A percentile compares a stretch with the other conserved stretches of the same genome.
Conservation (phyloP, 176 grass and related monocot species). For the Raddia distichophylla region DNA sequence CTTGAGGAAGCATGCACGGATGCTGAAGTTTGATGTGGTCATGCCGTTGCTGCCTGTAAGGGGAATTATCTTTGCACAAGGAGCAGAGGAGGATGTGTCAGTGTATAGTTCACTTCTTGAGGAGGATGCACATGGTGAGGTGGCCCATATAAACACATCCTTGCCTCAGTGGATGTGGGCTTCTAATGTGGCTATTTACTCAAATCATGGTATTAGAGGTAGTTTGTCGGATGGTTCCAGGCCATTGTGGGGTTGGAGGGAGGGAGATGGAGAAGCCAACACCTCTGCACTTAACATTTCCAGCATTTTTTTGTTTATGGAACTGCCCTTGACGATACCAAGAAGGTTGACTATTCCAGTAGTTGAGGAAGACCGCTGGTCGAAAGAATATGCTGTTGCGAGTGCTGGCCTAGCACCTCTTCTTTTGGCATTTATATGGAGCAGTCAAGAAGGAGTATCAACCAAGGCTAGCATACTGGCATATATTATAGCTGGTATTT, state of each 20-base stretch:
- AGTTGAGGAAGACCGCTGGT: slow-evolving; percentile 92
- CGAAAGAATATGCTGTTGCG: slow-evolving; percentile 76
- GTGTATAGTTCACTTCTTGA: slow-evolving; percentile 82
- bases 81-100: slow-evolving; percentile 67
- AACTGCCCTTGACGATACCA: slow-evolving; percentile 85
- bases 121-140: slow-evolving; percentile 62
- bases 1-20: slow-evolving; percentile 82
- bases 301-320: slow-evolving; percentile 74
- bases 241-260: slow-evolving; percentile 98
- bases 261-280: slow-evolving; percentile 74
- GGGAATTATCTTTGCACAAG: slow-evolving; percentile 78
- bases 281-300: slow-evolving; percentile 52
- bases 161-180: slow-evolving; percentile 99
- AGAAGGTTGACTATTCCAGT: slow-evolving; percentile 91
- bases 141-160: slow-evolving; percentile 52
- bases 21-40: slow-evolving; percentile 79
- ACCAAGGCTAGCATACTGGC: slow-evolving; percentile 47
- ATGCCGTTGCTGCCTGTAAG: slow-evolving; percentile 87
- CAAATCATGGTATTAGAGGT: slow-evolving; percentile 67
- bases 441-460: slow-evolving; percentile 50
- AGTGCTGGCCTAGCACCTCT: slow-evolving; percentile 77
- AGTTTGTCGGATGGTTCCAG: slow-evolving; percentile 67
- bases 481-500: slow-evolving; percentile 54
- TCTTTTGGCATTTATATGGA: slow-evolving; percentile 83
- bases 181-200: slow-evolving; percentile 98